Conservation (phyloP, 164 flowering plant genomes). For the Paratinospora sagittata region DNA sequence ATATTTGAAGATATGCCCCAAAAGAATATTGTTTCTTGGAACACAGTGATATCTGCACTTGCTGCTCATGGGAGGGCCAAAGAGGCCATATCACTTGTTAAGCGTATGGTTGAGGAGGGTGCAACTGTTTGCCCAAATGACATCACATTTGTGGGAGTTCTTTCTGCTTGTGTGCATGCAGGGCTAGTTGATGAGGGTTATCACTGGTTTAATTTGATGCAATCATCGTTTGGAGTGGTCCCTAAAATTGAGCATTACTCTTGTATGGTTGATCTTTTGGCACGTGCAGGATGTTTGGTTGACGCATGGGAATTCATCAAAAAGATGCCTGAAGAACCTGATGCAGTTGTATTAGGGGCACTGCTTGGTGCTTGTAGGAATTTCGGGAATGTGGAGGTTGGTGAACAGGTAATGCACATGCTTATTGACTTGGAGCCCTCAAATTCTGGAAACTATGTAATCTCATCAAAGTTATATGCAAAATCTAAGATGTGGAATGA, state of each 20-base stretch:
- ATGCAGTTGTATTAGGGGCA: not conserved
- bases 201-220: conserved; percentile 6
- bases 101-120: conserved; percentile 8
- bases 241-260: conserved; percentile 10
- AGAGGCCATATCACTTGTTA: conserved; percentile 7
- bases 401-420: conserved; percentile 2
- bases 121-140: conserved; percentile 5
- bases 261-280: conserved; percentile 10
- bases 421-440: conserved; percentile 2
- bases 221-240: conserved; percentile 2
- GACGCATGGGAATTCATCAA: conserved; percentile 6
- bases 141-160: conserved; percentile 8
- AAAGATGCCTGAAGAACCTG: conserved; percentile 2
- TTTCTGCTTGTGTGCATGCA: conserved; percentile 12
- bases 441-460: not conserved
- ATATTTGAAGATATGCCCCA: conserved; percentile 5
- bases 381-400: conserved; percentile 1
- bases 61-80: conserved; percentile 9
- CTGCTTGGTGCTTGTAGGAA: conserved; percentile 2
- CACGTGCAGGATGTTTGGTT: conserved; percentile 6
- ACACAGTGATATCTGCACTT: conserved; percentile 7
- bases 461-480: conserved; percentile 3
- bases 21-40: conserved; percentile 7
- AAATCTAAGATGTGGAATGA: not conserved
- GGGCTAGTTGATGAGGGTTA: conserved; percentile 6